Conservation (phyloP, 345 rosid species). For the Pugionium dolabratum region DNA sequence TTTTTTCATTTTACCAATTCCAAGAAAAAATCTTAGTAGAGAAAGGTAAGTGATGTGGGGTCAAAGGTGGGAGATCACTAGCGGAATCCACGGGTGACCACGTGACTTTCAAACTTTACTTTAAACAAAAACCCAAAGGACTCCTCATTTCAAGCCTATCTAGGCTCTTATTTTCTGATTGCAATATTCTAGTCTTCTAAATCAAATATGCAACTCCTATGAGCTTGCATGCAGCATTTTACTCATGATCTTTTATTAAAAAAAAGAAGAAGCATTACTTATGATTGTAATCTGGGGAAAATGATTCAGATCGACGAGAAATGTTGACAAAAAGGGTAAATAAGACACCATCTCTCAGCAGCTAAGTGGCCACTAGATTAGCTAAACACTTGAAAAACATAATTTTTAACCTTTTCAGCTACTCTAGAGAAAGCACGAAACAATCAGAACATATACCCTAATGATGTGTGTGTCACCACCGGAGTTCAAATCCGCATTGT, state of each 20-base stretch:
- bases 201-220: conserved; percentile 15
- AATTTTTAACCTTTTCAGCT: neutral
- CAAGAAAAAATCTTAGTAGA: conserved; percentile 32
- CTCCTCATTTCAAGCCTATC: conserved; percentile 32
- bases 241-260: neutral
- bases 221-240: conserved; percentile 18
- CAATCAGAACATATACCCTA: neutral
- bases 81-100: conserved; percentile 80
- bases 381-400: neutral
- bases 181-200: conserved; percentile 11
- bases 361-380: conserved; percentile 4
- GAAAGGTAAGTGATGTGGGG: conserved; percentile 37
- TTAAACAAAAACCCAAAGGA: conserved; percentile 26
- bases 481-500: neutral
- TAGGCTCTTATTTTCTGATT: conserved; percentile 13
- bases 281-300: neutral
- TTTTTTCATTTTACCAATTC: conserved; percentile 14
- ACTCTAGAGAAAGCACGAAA: neutral
- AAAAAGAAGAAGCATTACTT: too few species aligned
- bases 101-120: conserved; percentile 55
- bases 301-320: neutral
- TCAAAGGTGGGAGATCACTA: conserved; percentile 37
- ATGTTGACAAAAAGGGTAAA: neutral
- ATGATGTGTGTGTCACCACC: neutral
- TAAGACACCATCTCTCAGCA: neutral